Base-by-base conservation (phyloP, 225 moss, liverwort and hornwort genomes). In the Takakia lepidozioides region DNA sequence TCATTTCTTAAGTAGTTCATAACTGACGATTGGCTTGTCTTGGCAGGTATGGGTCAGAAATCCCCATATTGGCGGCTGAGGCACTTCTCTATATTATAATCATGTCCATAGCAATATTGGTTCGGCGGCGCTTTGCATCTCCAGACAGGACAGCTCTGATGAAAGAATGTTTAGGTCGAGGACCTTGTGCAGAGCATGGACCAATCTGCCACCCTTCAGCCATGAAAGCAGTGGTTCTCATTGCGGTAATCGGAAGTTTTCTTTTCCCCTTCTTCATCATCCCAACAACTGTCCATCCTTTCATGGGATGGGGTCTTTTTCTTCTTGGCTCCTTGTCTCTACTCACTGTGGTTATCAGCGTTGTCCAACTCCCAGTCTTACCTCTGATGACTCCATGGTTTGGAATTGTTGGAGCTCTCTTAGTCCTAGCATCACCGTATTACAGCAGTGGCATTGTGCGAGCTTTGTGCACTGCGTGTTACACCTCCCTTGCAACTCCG, bases 281-380 rank as follows among this genome's bases (percentile, higher is more conserved):
- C 27, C 88, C 88, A 7, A 81, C 81, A 10, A 84, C 78, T 2
- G 56, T 57, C 8, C 81, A 88, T 54, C 84, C 88, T 14, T 5
- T 73, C 0, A 66, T 84, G 62, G 84, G 88, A 55, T 88, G 88
- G 88, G 78, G 67, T 2, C 43, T 75, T 4, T 81, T 77, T 57
- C 69, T 84, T 21, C 18, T 81, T 2, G 81, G 88, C 22, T 81
- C 88, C 25, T 57, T 67, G 9, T 65, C 63, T 16, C 48, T 66
- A 2, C 63, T 81, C 3, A 63, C 59, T 29, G 71, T 83, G 24
- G 53, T 67, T 0, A 57, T 69, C 3, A 74, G 68, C 27, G 47
- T 78, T 0, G 84, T 84, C 49, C 78, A 81, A 40, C 49, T 88
- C n/a, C 65, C 54, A 1, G 22, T 57, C 14, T 13, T 78, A 19